phyloP scores from a whole-genome alignment of 768 basidiomycete species.

The Suillus sp. region DNA sequence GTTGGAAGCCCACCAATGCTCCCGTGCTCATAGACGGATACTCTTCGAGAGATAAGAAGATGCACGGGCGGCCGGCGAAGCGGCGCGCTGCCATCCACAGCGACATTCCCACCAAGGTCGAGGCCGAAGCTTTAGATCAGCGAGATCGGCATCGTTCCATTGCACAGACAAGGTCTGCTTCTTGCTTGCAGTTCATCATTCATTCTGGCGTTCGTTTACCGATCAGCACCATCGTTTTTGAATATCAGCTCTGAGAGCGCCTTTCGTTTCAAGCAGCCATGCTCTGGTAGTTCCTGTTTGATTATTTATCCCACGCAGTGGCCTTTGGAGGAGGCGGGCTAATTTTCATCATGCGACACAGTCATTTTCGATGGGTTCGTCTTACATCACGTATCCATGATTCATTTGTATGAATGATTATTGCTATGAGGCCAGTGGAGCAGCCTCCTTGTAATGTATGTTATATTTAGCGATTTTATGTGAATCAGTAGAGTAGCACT shows the following conservation, averaged over 20 bases:
- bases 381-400: background rate
- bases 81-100: background rate
- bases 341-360: background rate
- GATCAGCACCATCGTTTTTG: too few species aligned
- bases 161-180: background rate
- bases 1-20: conserved; percentile 59
- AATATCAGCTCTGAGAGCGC: too few species aligned
- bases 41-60: conserved; percentile 30
- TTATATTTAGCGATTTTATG: too few species aligned
- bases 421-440: background rate
- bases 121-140: background rate
- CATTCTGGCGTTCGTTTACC: background rate
- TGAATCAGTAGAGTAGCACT: too few species aligned
- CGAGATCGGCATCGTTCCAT: background rate
- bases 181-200: background rate
- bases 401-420: background rate
- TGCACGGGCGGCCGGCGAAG: background rate
- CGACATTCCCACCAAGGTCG: background rate
- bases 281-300: too few species aligned
- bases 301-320: too few species aligned
- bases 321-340: too few species aligned
- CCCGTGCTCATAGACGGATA: conserved; percentile 57
- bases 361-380: background rate
- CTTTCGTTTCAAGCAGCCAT: too few species aligned
- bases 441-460: too few species aligned